Percentiles rank a stretch among this genome's conserved stretches.
These are phyloP conservation scores for Saccharomycopsis sp. DNA, from an alignment of 805 yeast genomes.

Conservation along the genomic window DNA sequence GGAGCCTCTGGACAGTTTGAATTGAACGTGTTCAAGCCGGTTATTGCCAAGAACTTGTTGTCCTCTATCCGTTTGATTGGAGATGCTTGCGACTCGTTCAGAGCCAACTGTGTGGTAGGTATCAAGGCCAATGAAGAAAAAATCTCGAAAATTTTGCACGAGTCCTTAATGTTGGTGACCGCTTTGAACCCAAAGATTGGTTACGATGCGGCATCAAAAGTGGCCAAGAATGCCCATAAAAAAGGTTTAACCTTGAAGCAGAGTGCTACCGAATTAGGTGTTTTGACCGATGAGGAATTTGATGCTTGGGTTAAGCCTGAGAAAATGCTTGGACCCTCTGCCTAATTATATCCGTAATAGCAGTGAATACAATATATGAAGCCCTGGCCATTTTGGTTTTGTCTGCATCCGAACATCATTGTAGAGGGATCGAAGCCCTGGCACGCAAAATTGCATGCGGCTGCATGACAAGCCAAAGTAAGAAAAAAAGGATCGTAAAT, in stretches of 20 bases:
- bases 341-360: constrained; percentile 27
- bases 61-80: constrained; percentile 81
- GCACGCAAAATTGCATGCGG: not conserved
- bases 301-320: constrained; percentile 98
- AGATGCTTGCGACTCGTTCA: constrained; percentile 85
- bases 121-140: constrained; percentile 82
- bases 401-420: not conserved
- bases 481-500: not conserved
- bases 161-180: constrained; percentile 95
- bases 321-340: constrained; percentile 86
- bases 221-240: constrained; percentile 97
- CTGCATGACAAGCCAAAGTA: too few species aligned
- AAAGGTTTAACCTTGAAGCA: constrained; percentile 93
- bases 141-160: constrained; percentile 80
- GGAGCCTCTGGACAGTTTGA: constrained; percentile 99
- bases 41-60: constrained; percentile 83
- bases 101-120: constrained; percentile 91
- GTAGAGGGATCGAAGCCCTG: not conserved
- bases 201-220: constrained; percentile 94
- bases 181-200: constrained; percentile 98
- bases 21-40: constrained; percentile 96
- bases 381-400: not conserved
- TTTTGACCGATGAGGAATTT: constrained; percentile 75
- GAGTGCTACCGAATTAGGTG: constrained; percentile 87
- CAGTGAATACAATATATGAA: constrained; percentile 10